These are phyloP conservation scores for Kwoniella heveanensis DNA, from an alignment of 768 basidiomycete species.

Conservation along the genomic window DNA sequence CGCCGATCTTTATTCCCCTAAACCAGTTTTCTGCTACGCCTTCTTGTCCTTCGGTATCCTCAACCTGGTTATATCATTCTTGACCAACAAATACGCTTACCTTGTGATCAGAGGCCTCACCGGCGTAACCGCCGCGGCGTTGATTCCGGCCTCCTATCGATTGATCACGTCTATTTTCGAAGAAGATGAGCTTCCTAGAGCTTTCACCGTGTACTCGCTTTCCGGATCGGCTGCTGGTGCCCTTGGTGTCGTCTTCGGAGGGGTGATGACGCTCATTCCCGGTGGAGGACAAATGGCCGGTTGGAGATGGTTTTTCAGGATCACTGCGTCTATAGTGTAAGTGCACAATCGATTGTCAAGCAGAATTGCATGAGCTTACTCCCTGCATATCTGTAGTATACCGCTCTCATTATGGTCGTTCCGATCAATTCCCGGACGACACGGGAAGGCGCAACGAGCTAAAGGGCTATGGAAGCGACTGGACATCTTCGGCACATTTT, in stretches of 20 bases:
- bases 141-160: conserved; percentile 37
- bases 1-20: conserved; percentile 42
- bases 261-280: conserved; percentile 26
- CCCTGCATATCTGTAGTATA: neutral
- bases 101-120: conserved; percentile 41
- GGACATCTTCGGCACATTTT: conserved; percentile 20
- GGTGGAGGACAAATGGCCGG: conserved; percentile 26
- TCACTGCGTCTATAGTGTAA: conserved; percentile 15
- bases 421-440: conserved; percentile 22
- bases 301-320: conserved; percentile 51
- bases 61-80: conserved; percentile 31
- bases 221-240: conserved; percentile 23
- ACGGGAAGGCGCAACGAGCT: neutral
- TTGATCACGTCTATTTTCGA: conserved; percentile 40
- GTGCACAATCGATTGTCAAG: neutral
- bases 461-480: conserved; percentile 19
- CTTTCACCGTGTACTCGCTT: conserved; percentile 31
- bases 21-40: conserved; percentile 34
- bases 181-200: conserved; percentile 26
- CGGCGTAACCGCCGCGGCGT: conserved; percentile 35
- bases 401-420: conserved; percentile 11
- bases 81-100: conserved; percentile 38
- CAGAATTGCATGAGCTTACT: no score
- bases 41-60: conserved; percentile 37
- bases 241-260: conserved; percentile 23